A percentile compares a stretch with the other conserved stretches of the same genome.
phyloP scores from a whole-genome alignment of 1,139 yeast species.

The Yamadazyma atmosphaerica region DNA sequence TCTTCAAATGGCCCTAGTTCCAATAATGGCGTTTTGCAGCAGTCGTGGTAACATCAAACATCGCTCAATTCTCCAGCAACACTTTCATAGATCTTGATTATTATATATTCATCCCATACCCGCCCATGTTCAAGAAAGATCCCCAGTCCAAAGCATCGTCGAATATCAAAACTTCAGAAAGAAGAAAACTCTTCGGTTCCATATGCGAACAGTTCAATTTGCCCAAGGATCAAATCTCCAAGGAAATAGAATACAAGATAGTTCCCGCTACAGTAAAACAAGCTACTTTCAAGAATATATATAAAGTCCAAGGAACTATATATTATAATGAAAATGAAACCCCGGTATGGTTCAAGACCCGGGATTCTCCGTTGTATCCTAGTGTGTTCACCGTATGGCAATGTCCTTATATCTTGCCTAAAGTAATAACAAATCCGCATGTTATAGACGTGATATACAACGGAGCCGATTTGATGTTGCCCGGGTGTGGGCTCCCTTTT shows the following conservation, averaged over 20 bases:
- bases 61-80: neutral
- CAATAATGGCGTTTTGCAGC: neutral
- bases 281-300: conserved; percentile 60
- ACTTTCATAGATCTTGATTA: too few relatives aligned
- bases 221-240: conserved; percentile 43
- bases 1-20: too few relatives aligned
- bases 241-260: conserved; percentile 47
- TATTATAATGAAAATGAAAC: conserved; percentile 62
- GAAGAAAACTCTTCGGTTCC: conserved; percentile 56
- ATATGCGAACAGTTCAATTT: conserved; percentile 49
- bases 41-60: neutral
- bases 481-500: conserved; percentile 84
- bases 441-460: conserved; percentile 63
- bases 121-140: conserved; percentile 69
- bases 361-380: conserved; percentile 62
- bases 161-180: conserved; percentile 79
- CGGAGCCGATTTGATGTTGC: conserved; percentile 91
- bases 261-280: conserved; percentile 65
- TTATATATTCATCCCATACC: too few relatives aligned
- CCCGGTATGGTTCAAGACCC: conserved; percentile 71
- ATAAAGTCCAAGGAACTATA: conserved; percentile 59
- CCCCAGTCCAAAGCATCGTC: conserved; percentile 72
- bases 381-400: conserved; percentile 74
- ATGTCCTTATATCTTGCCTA: conserved; percentile 64
- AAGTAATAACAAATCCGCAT: conserved; percentile 67